Conservation (phyloP, 345 rosid genomes). For the Melaleuca alternifolia region DNA sequence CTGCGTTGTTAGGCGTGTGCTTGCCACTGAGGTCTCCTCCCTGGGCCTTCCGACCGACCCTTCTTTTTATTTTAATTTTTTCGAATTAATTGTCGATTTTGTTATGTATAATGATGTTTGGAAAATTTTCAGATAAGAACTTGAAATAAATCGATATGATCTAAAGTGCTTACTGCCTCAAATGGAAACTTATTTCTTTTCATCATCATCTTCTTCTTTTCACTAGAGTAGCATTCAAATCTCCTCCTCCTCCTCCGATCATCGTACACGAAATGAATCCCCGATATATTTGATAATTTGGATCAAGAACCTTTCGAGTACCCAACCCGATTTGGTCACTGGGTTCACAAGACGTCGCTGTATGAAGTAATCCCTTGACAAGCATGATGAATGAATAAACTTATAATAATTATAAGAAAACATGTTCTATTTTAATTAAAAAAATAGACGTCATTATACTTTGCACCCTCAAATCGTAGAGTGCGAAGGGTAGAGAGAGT, state of each 20-base stretch:
- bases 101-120: too few species aligned
- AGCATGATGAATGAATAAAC: background rate
- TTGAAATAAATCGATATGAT: background rate
- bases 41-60: background rate
- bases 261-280: background rate
- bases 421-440: background rate
- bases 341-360: background rate
- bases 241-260: too few species aligned
- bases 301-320: background rate
- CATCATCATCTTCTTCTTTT: background rate
- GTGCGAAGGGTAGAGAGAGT: too few species aligned
- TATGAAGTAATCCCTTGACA: background rate
- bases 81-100: too few species aligned
- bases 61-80: background rate
- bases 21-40: conserved; percentile 53
- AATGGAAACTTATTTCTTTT: too few species aligned
- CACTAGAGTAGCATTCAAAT: too few species aligned
- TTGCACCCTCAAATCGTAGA: background rate
- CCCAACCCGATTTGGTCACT: background rate
- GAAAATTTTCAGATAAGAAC: background rate
- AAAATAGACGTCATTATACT: background rate
- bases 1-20: conserved; percentile 33
- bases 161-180: background rate
- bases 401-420: background rate
- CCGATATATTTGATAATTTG: background rate